These are phyloP conservation scores for Tetrapyrgos nigripes DNA, from an alignment of 1,284 basidiomycete genomes.

Conservation along the genomic window DNA sequence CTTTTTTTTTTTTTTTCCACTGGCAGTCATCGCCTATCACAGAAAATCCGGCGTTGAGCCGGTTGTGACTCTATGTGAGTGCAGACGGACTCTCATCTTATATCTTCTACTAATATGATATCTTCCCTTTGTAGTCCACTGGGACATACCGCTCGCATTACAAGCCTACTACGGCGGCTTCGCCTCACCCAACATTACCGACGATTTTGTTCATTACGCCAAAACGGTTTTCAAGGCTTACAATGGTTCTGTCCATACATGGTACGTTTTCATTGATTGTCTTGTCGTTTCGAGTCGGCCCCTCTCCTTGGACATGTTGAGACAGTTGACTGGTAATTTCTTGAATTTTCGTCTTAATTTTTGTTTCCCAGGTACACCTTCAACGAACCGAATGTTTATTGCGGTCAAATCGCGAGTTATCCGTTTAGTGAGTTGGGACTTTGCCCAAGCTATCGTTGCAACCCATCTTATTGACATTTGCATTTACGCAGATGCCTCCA, in stretches of 20 bases:
- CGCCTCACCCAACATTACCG: slow-evolving; percentile 48
- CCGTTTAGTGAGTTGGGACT: slow-evolving; percentile 47
- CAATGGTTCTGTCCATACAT: slow-evolving; percentile 54
- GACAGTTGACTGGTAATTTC: no score
- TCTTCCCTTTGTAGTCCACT: slow-evolving; percentile 38
- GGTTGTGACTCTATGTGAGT: slow-evolving; percentile 45
- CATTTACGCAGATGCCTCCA: slow-evolving; percentile 37
- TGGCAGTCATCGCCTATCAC: slow-evolving; percentile 52
- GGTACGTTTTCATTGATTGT: slow-evolving; percentile 38
- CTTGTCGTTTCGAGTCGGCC: no score
- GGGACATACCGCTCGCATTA: slow-evolving; percentile 53
- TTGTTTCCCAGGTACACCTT: slow-evolving; percentile 48
- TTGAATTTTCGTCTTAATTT: background rate
- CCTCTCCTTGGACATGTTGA: no score
- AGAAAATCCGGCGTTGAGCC: slow-evolving; percentile 47
- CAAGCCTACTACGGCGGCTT: slow-evolving; percentile 55
- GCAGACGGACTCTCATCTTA: background rate
- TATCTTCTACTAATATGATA: background rate
- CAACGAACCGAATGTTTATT: slow-evolving; percentile 55
- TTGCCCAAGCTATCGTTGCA: no score
- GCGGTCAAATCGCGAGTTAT: slow-evolving; percentile 41
- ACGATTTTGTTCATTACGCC: slow-evolving; percentile 55
- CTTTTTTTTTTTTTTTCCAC: background rate
- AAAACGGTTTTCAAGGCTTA: slow-evolving; percentile 54
- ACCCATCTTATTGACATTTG: background rate